Evolutionary conservation across 2,329 filamentous ascomycete genomes (phyloP), one percentile per base, ranked within the genome.

Genomic region (Piedraia hortae): DNA sequence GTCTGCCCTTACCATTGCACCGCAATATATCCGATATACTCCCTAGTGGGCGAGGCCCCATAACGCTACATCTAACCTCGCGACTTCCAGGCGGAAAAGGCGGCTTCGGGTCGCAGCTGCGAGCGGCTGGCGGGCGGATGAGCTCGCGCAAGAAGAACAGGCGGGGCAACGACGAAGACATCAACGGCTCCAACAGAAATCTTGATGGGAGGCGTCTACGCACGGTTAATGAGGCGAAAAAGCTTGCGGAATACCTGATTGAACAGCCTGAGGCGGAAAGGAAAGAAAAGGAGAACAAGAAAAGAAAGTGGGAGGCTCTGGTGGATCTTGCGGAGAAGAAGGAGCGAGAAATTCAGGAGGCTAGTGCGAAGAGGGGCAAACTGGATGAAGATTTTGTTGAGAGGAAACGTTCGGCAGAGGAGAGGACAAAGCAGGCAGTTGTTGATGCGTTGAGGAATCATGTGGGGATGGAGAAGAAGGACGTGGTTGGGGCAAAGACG

Each of bases 181-280:
- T 31, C 6, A 82, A 88, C 38, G 80, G 67, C 12, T 91, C 80
- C 2, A 90, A 75, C 40, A 66, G 85, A 31, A 97, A 93, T 33
- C 56, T 97, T 2, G 85, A 93, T 37, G 85, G 85, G 0, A 66
- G 85, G 11, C 62, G 85, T 25, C 46, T 97, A 24, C 67, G 88
- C 22, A 93, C 85, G 2, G 75, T 93, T 13, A 82, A 73, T 16
- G 85, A 97, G 43, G 85, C 85, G 15, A 97, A 97, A 46, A 74
- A 77, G 1, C 54, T 97, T 10, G 85, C 88, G 0, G 80, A 93
- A 43, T 93, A 91, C 38, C 59, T 93, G 2, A 77, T 80, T 2
- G 73, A 89, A 33, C 91, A 93, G 43, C 85, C 88, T 0, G 82
- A 91, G 28, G 91, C 97, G 82, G 85, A 91, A 31, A 67, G 70